Conservation (phyloP, 2,329 filamentous ascomycete genomes). For the Aspergillus versicolor region DNA sequence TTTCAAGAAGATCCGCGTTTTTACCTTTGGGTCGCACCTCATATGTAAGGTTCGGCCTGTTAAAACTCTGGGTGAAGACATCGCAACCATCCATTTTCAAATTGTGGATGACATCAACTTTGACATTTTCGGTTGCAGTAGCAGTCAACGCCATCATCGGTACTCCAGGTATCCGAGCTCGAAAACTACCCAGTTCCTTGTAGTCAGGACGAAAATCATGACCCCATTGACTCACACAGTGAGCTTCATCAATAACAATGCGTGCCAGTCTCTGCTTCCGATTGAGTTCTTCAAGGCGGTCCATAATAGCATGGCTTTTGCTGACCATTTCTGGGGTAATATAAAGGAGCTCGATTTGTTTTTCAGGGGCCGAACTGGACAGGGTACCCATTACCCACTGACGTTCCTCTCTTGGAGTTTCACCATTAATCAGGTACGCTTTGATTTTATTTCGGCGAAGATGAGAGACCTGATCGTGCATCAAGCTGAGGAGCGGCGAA, state of each 20-base stretch:
- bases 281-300: conserved; percentile 67
- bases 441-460: conserved; percentile 72
- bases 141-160: conserved; percentile 94
- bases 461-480: conserved; percentile 95
- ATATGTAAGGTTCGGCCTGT: conserved; percentile 91
- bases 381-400: conserved; percentile 66
- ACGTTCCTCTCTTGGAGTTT: conserved; percentile 64
- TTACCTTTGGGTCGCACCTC: conserved; percentile 74
- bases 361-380: conserved; percentile 64
- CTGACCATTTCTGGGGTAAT: conserved; percentile 96
- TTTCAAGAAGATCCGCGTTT: conserved; percentile 53
- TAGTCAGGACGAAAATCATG: conserved; percentile 98
- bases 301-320: conserved; percentile 70
- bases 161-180: conserved; percentile 70
- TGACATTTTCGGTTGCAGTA: conserved; percentile 91
- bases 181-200: conserved; percentile 75
- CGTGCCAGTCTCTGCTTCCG: conserved; percentile 72
- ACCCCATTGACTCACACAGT: conserved; percentile 98
- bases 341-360: conserved; percentile 82
- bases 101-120: conserved; percentile 86
- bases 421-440: conserved; percentile 79
- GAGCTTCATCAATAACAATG: conserved; percentile 97
- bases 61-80: conserved; percentile 89
- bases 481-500: conserved; percentile 90
- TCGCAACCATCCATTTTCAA: conserved; percentile 78